Conservation (phyloP, 805 yeast species). For the Hanseniaspora nectarophila region DNA sequence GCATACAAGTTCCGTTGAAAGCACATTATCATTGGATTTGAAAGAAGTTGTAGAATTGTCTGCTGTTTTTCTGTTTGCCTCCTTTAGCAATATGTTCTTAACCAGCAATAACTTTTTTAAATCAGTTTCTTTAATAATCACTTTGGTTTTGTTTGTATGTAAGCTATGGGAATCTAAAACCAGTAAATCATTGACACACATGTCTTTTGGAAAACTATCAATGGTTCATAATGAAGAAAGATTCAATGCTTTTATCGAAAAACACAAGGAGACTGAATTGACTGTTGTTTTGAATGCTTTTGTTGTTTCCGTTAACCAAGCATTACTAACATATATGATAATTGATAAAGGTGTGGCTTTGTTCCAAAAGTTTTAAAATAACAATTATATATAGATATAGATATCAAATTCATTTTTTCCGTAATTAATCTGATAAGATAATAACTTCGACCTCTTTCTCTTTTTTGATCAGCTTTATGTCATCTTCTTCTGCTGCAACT, state of each 20-base stretch:
- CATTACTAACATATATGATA: neutral
- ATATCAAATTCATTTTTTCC: no score
- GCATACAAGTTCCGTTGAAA: neutral
- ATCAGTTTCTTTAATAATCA: neutral
- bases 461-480: neutral
- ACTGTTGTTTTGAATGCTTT: neutral
- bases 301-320: neutral
- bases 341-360: neutral
- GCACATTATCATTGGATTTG: neutral
- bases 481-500: neutral
- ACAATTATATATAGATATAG: no score
- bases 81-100: neutral
- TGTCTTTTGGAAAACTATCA: neutral
- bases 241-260: neutral
- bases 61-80: neutral
- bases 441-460: neutral
- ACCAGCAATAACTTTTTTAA: neutral
- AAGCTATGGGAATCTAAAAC: neutral
- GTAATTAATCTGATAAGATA: conserved; percentile 1
- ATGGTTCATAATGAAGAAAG: neutral
- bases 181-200: neutral
- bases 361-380: no score
- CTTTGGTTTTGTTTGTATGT: neutral
- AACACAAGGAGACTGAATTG: neutral
- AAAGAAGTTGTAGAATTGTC: neutral